Evolutionary conservation across 768 basidiomycete species (phyloP).

Genomic region (Russula virescens): DNA sequence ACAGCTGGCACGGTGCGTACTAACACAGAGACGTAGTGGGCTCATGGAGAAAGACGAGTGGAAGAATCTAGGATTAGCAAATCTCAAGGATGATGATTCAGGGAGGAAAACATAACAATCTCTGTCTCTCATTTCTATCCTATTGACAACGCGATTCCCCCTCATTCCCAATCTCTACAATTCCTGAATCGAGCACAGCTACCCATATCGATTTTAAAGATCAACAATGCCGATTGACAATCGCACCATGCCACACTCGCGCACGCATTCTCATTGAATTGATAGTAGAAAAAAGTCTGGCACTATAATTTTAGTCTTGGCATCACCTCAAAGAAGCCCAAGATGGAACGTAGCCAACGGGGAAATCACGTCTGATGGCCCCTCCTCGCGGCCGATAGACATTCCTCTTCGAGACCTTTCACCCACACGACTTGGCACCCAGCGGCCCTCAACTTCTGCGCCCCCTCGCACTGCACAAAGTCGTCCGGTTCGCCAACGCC

Average conservation of each 20-base stretch:
- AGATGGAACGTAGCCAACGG: background rate
- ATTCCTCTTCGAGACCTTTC: conserved; percentile 68
- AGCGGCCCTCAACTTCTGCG: conserved; percentile 58
- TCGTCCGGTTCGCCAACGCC: conserved; percentile 90
- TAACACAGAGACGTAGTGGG: conserved; percentile 44
- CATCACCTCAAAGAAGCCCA: too few relatives aligned
- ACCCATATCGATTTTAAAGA: too few relatives aligned
- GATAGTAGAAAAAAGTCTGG: too few relatives aligned
- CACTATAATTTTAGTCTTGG: too few relatives aligned
- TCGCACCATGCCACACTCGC: too few relatives aligned
- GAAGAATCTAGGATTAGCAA: conserved; percentile 70
- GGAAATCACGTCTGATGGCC: conserved; percentile 33
- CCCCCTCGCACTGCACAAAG: conserved; percentile 92
- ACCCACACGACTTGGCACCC: conserved; percentile 77
- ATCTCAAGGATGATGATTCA: conserved; percentile 10
- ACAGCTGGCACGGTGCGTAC: background rate
- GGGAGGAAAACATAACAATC: background rate
- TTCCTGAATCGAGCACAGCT: background rate
- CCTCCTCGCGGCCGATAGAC: conserved; percentile 71
- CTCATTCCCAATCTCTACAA: background rate
- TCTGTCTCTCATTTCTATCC: background rate
- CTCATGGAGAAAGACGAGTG: conserved; percentile 86
- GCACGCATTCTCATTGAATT: too few relatives aligned
- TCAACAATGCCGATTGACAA: too few relatives aligned
- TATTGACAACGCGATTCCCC: background rate